These are phyloP conservation scores for Mycosphaerella sp. DNA, from an alignment of 2,329 filamentous ascomycete genomes.

Conservation along the genomic window DNA sequence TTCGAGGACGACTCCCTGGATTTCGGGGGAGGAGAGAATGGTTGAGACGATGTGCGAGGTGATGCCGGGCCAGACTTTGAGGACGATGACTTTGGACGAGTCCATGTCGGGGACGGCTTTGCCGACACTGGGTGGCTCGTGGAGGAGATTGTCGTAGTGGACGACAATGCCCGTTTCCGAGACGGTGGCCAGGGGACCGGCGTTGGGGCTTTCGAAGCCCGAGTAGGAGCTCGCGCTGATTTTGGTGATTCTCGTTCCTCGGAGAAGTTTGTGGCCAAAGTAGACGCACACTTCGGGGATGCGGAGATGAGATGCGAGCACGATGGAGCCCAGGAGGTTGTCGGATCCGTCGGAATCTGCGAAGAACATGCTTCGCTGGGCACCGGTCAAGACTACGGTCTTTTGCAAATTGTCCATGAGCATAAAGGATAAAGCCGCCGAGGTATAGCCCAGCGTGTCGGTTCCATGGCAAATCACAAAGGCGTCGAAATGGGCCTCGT, in stretches of 20 bases:
- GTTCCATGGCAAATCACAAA: slow-evolving; percentile 90
- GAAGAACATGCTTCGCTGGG: slow-evolving; percentile 73
- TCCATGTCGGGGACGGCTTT: slow-evolving; percentile 51
- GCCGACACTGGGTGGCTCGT: slow-evolving; percentile 23
- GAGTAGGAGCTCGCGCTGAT: slow-evolving; percentile 79
- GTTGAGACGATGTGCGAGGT: slow-evolving; percentile 83
- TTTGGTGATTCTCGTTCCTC: slow-evolving; percentile 83
- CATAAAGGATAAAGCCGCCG: slow-evolving; percentile 89
- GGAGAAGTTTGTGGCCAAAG: slow-evolving; percentile 85
- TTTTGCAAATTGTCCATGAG: slow-evolving; percentile 76
- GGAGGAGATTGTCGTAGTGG: slow-evolving; percentile 31
- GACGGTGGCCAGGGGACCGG: slow-evolving; percentile 71
- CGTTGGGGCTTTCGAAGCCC: slow-evolving; percentile 85
- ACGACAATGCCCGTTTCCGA: slow-evolving; percentile 48
- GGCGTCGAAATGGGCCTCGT: slow-evolving; percentile 83
- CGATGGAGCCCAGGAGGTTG: slow-evolving; percentile 79
- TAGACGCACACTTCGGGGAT: slow-evolving; percentile 91
- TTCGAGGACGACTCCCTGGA: slow-evolving; percentile 78
- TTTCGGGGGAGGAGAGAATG: slow-evolving; percentile 62
- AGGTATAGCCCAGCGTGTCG: slow-evolving; percentile 80
- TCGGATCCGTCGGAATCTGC: slow-evolving; percentile 87
- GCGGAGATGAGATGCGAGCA: slow-evolving; percentile 86
- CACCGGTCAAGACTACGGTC: slow-evolving; percentile 73
- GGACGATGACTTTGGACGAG: slow-evolving; percentile 80
- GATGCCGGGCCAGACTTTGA: slow-evolving; percentile 88